Evolutionary conservation across 78 protist species (phyloP).

Genomic region (Dictyostelium capitatum): DNA sequence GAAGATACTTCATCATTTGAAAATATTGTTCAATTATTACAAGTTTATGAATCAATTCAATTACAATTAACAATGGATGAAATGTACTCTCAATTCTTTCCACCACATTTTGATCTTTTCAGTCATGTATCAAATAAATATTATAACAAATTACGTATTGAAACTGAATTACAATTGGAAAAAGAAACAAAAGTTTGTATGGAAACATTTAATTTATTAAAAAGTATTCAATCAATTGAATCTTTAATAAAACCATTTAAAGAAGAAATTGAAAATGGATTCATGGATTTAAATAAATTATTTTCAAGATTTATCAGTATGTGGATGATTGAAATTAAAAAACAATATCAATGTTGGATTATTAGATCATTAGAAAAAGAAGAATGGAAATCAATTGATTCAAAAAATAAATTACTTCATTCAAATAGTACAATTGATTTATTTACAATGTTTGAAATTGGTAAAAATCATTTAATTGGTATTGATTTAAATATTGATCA

Average conservation of each 20-base stretch:
- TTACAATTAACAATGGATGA: conserved; percentile 32
- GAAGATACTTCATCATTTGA: conserved; percentile 36
- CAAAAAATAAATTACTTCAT: conserved; percentile 46
- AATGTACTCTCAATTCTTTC: conserved; percentile 40
- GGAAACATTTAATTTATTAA: conserved; percentile 39
- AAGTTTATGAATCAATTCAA: conserved; percentile 53
- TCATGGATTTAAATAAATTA: conserved; percentile 21
- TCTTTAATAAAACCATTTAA: neutral
- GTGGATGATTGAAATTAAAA: conserved; percentile 28
- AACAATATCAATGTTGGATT: conserved; percentile 43
- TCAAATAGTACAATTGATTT: conserved; percentile 32
- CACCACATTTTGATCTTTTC: neutral
- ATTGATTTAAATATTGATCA: conserved; percentile 18
- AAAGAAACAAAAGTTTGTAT: conserved; percentile 23
- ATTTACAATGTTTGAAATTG: conserved; percentile 64
- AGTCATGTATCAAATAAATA: neutral
- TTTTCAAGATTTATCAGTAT: conserved; percentile 13
- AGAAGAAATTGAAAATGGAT: neutral
- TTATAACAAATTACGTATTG: conserved; percentile 27
- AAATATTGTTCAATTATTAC: conserved; percentile 44
- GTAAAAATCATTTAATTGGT: conserved; percentile 53
- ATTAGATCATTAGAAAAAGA: conserved; percentile 10
- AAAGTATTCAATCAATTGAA: conserved; percentile 51
- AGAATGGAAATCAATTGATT: conserved; percentile 41
- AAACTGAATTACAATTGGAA: conserved; percentile 1